A percentile compares a stretch with the other conserved stretches of the same genome.
Evolutionary conservation across 306 rosid species (phyloP).

Genomic region (Canavalia ensiformis): DNA sequence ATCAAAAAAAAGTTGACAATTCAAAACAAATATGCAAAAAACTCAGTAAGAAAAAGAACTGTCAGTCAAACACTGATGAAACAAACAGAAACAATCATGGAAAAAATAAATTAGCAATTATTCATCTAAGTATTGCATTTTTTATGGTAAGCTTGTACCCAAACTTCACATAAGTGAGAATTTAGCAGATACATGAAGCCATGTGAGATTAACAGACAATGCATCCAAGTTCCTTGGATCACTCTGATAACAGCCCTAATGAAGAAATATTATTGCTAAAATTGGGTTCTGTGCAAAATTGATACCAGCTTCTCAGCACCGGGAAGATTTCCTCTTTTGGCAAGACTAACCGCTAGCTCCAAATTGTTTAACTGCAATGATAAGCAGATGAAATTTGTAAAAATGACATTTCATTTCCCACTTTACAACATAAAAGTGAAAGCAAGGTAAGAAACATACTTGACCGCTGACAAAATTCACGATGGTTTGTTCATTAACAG

Average conservation of each 20-base stretch:
- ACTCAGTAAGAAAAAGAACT: conserved; percentile 20
- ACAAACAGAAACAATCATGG: conserved; percentile 1
- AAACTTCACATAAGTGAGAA: conserved; percentile 37
- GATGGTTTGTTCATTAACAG: conserved; percentile 95
- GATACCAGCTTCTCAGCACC: conserved; percentile 97
- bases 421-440: conserved; percentile 32
- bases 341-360: conserved; percentile 99
- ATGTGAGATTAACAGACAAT: conserved; percentile 19
- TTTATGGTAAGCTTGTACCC: conserved; percentile 6
- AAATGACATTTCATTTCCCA: conserved; percentile 5
- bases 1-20: conserved; percentile 11
- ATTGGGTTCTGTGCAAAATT: conserved; percentile 31
- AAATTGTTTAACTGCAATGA: conserved; percentile 84
- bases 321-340: conserved; percentile 99
- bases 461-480: conserved; percentile 98
- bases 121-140: conserved; percentile 5
- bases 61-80: conserved; percentile 5
- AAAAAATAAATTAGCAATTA: conserved; percentile 13
- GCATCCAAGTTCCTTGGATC: conserved; percentile 3
- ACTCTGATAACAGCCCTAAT: not conserved
- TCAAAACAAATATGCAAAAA: conserved; percentile 29
- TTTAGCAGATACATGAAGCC: conserved; percentile 15
- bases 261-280: conserved; percentile 29
- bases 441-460: conserved; percentile 59
- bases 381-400: conserved; percentile 38